Base-by-base conservation (phyloP, 2,329 filamentous ascomycete species). In the Aspergillus costaricaensis region DNA sequence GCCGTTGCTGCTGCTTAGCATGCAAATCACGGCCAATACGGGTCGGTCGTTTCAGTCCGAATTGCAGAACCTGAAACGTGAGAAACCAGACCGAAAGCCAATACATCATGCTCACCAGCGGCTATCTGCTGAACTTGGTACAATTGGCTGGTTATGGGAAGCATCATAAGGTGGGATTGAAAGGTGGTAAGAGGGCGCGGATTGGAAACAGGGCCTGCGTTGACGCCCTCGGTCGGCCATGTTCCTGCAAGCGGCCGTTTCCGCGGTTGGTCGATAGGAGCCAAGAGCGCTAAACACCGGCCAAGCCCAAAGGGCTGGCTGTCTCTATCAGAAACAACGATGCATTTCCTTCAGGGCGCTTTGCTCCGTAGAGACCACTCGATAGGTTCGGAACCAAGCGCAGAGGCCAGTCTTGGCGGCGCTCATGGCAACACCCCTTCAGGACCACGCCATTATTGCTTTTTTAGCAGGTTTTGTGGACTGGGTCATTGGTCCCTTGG, bases 71-170 rank as follows among this genome's bases (percentile, higher is more conserved):
- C 38, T 65, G 63, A 64, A 62, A 65, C 62, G 52, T 32, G 39
- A 39, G 44, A 21, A 55, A 25, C 19, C 15, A 10, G 25, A 12
- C 25, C 25, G 38, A 27, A 19, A n/a, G 51, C 48, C 57, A 55
- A 32, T 48, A 25, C 43, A 17, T 23, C 9, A 2, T n/a, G 48
- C 9, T 48, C 19, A 21, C n/a, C 41, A n/a, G 23, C 27, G 53
- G 43, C 44, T 58, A 63, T 71, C 89, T 96, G 78, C 89, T 96
- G 80, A 96, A 96, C 77, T 86, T 95, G 58, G 47, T 27, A 32
- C 47, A 50, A 50, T 27, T 50, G 47, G 47, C 25, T 50, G 47
- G 47, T 12, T 17, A 30, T n/a, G 47, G 30, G 32, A n/a, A 12
- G 47, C 47, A n/a, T 25, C 47, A 27, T 50, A 27, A 36, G 47